Evolutionary conservation across 140 eudicot genomes (phyloP), one percentile per base, ranked within the genome.

Genomic region (Oenanthe javanica): DNA sequence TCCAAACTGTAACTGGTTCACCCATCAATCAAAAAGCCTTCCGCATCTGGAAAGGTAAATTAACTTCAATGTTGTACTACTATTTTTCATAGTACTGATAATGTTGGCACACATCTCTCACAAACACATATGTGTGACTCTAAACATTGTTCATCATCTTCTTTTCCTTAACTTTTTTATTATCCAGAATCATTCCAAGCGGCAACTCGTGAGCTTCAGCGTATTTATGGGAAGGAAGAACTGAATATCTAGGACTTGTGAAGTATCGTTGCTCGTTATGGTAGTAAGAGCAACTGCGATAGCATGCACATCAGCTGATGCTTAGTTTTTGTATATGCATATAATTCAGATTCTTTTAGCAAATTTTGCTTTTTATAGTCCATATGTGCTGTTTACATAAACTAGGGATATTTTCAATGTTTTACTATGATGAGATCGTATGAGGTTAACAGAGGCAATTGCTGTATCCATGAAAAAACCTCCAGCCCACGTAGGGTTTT

Each of bases 141-240:
- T 27, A 15, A 8, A 5, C 45, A n/a, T 76, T 0, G 18, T 45
- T 38, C 63, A 21, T 23, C 61, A 75, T 36, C 77, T 47, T 21
- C 18, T 72, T 63, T 61, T 38, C 46, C 9, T 11, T 31, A 31
- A 31, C 31, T 31, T 36, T 1, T 36, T 0, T 36, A 27, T 36
- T 1, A 0, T 25, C 66, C 82, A 93, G 96, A 87, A 83, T 93
- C 97, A 52, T 93, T 89, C 79, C 92, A 87, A 93, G 97, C 97
- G 9, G 97, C 97, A 15, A 93, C 96, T 11, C 90, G 97, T 66
- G 96, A 93, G 86, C 97, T 93, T 87, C 91, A 85, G 88, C 97
- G 97, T 46, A 90, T 90, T 14, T 93, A 93, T 79, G 97, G 97
- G 63, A 93, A 90, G 87, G 97, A 89, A 83, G 93, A 87, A 81